Base-by-base conservation (phyloP, 192 early-diverging fungal genomes). In the Backusella parvicylindrica region DNA sequence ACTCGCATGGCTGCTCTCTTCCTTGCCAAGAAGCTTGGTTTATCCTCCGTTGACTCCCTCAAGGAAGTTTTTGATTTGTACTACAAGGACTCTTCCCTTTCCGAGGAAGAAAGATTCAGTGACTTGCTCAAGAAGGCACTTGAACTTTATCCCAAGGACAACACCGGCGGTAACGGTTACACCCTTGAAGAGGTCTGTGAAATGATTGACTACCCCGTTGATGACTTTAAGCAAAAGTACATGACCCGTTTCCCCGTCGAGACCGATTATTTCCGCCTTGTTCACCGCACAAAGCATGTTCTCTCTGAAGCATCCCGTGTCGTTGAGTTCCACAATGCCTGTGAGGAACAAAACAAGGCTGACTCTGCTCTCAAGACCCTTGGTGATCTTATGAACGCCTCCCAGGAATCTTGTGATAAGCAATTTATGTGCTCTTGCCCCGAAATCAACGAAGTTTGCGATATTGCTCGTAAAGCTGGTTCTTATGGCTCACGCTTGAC, bases 311-410 rank as follows among this genome's bases (percentile, higher is more conserved):
- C 95, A 1, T 83, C 77, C 65, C 89, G 97, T 16, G 97, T 96
- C 64, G 84, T 92, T 32, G 77, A 89, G 75, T 95, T 95, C 70
- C 76, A 84, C 33, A 85, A 90, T 38, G 78, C 81, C 8, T 94
- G 92, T 71, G 80, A 80, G 40, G 53, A 60, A 23, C 21, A 26
- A 1, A 76, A 81, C 26, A 56, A 12, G 13, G 77, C 75, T 15
- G 18, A 73, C 79, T 53, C 84, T 75, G 53, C 53, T 13, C 76
- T 75, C 71, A 31, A 84, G 50, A 79, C 85, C 9, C 84, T 97
- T 40, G 97, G 95, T 30, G 80, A 82, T 16, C 86, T 98, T 32
- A 97, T 98, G 95, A 91, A 96, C 84, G 86, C 87, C 36, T 95
- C 94, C 33, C 97, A 98, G 70, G 84, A 75, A 37, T 92, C 90